Conservation (phyloP, 805 yeast genomes). For the Sugiyamaella floridensis region DNA sequence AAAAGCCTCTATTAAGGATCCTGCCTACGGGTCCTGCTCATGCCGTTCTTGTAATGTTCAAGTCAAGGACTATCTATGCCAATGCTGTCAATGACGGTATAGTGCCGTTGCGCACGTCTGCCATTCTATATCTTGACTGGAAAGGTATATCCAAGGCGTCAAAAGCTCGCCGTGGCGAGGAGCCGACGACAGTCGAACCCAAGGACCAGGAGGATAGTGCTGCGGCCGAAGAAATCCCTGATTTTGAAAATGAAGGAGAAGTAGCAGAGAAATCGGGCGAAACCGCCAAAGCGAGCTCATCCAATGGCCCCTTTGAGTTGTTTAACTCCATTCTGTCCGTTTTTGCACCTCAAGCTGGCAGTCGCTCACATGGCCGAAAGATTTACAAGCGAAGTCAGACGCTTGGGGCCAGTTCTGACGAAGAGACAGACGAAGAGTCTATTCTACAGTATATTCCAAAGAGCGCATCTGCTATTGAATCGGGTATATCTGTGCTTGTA, state of each 20-base stretch:
- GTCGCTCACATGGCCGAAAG: slow-evolving; percentile 17
- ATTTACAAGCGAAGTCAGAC: slow-evolving; percentile 26
- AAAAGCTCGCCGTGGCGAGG: slow-evolving; percentile 12
- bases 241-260: not conserved
- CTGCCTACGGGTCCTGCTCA: slow-evolving; percentile 74
- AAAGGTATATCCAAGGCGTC: slow-evolving; percentile 54
- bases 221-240: not conserved
- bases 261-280: not conserved
- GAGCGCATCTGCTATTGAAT: slow-evolving; percentile 66
- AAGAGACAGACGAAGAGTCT: slow-evolving; percentile 13
- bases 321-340: slow-evolving; percentile 21
- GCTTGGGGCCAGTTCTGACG: slow-evolving; percentile 13
- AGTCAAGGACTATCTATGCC: slow-evolving; percentile 76
- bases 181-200: not conserved
- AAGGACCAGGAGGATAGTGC: not conserved
- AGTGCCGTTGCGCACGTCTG: slow-evolving; percentile 87
- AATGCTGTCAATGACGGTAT: slow-evolving; percentile 91
- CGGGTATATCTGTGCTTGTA: slow-evolving; percentile 68
- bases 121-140: slow-evolving; percentile 82
- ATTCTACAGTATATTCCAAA: slow-evolving; percentile 35
- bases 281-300: not conserved
- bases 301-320: slow-evolving; percentile 8
- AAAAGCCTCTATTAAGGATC: slow-evolving; percentile 63
- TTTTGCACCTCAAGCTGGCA: slow-evolving; percentile 27
- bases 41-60: slow-evolving; percentile 52